Evolutionary conservation across 2,329 filamentous ascomycete genomes (phyloP).

Genomic region (Thelonectria olida): DNA sequence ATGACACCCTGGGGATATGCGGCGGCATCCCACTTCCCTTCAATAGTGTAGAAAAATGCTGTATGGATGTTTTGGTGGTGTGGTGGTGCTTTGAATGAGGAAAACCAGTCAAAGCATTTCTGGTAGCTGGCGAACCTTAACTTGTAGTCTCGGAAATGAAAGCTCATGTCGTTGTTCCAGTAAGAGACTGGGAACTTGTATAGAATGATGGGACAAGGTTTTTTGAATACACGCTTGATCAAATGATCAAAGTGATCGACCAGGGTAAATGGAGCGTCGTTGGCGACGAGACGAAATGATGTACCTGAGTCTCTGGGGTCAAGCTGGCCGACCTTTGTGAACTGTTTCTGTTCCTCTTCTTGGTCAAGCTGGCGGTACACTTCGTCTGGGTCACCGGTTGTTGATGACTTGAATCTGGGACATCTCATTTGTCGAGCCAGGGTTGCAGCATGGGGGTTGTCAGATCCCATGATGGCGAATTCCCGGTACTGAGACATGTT

Average conservation of each 20-base stretch:
- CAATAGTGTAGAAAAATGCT: slow-evolving; percentile 62
- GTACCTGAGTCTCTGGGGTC: not conserved
- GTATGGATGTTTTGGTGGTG: slow-evolving; percentile 32
- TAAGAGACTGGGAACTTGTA: slow-evolving; percentile 55
- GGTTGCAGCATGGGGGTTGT: slow-evolving; percentile 26
- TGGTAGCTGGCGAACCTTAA: slow-evolving; percentile 32
- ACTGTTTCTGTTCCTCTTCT: slow-evolving; percentile 3
- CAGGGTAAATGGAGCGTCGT: slow-evolving; percentile 21
- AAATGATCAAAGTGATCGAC: slow-evolving; percentile 16
- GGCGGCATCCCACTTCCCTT: slow-evolving; percentile 47
- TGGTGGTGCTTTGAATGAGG: not conserved
- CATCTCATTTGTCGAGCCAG: slow-evolving; percentile 36
- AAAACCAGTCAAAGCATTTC: slow-evolving; percentile 37
- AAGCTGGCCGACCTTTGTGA: not conserved
- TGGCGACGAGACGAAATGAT: slow-evolving; percentile 6
- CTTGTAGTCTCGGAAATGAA: slow-evolving; percentile 31
- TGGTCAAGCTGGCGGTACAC: slow-evolving; percentile 18
- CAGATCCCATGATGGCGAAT: slow-evolving; percentile 65
- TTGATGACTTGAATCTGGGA: slow-evolving; percentile 46
- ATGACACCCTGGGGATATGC: slow-evolving; percentile 27
- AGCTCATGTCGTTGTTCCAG: slow-evolving; percentile 38
- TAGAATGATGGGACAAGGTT: slow-evolving; percentile 40
- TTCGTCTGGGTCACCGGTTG: slow-evolving; percentile 49
- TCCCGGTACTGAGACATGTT: slow-evolving; percentile 61
- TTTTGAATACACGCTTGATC: not conserved